These are phyloP conservation scores for Boechera divaricarpa DNA, from an alignment of 345 rosid genomes.

Conservation along the genomic window DNA sequence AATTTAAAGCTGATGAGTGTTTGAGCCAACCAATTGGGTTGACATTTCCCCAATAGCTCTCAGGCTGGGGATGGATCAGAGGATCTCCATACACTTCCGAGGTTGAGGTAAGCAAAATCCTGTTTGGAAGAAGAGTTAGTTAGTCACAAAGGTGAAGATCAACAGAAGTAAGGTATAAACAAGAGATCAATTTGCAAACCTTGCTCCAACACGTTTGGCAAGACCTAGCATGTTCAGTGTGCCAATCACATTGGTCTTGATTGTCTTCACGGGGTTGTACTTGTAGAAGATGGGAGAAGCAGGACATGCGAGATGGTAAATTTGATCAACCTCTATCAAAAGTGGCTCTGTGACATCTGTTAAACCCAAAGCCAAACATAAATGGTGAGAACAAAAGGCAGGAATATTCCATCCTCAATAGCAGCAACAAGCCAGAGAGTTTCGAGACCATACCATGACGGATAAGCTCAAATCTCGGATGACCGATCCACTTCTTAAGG, in stretches of 20 bases:
- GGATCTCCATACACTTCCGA: conserved; percentile 99
- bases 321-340: conserved; percentile 89
- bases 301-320: conserved; percentile 98
- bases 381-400: neutral
- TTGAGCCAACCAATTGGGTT: conserved; percentile 80
- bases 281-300: conserved; percentile 98
- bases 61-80: conserved; percentile 89
- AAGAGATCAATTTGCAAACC: conserved; percentile 47
- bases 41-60: conserved; percentile 97
- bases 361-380: conserved; percentile 31
- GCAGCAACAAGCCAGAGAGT: conserved; percentile 9
- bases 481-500: conserved; percentile 87
- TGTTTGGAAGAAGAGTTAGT: conserved; percentile 35
- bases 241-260: conserved; percentile 97
- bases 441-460: conserved; percentile 73
- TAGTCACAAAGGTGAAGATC: neutral
- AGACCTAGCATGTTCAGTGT: conserved; percentile 98
- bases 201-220: conserved; percentile 97
- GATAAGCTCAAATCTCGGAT: conserved; percentile 95
- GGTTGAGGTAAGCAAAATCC: conserved; percentile 95
- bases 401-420: neutral
- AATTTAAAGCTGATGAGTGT: neutral
- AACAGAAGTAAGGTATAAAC: neutral
- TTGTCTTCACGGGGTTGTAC: conserved; percentile 97
- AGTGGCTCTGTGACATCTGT: conserved; percentile 88